Evolutionary conservation across 495 filamentous ascomycete species (phyloP), one percentile per base, ranked within the genome.

Genomic region (Penicillium ochrochloron): DNA sequence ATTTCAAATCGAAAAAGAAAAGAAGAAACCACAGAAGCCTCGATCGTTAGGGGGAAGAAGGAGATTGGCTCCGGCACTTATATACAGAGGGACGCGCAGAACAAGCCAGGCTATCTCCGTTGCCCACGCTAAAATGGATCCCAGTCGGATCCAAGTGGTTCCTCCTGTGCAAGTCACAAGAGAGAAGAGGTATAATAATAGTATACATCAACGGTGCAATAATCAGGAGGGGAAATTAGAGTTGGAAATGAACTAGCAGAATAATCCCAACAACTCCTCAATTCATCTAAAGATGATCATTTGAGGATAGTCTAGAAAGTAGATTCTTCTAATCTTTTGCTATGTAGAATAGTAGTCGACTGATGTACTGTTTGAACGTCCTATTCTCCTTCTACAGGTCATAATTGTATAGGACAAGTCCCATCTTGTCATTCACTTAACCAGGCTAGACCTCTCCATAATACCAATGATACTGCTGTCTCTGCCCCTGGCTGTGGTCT

Each of bases 1-100:
- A 11, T 10, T 14, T 7, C 9, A 25, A 25, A 48, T 23, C 12
- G 44, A 25, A 46, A 46, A 48, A 48, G 21, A 12, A 48, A 48
- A 23, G n/a, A 23, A 48, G 25, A 48, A 25, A 48, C 21, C 19
- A 12, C 19, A 21, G 42, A 10, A 14, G 21, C 21, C 44, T 17
- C 42, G 42, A 46, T 46, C 44, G 19, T 48, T 48, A 17, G 15
- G 37, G 37, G 37, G 37, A n/a, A n/a, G 37, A 14, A 37, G n/a
- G 42, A 23, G 44, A 48, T 48, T 48, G 44, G 21, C 44, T 48
- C 44, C 44, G 44, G 44, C 44, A 48, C 44, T 48, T 48, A 48
- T 48, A 48, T 48, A 48, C 15, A 48, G 44, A 48, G 44, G 44
- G 21, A 48, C 44, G n/a, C 42, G 42, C n/a, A 21, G 42, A 44